Percentiles rank a stretch among this genome's conserved stretches.
Conservation (phyloP, 1,139 yeast genomes). For the Scheffersomyces titani region DNA sequence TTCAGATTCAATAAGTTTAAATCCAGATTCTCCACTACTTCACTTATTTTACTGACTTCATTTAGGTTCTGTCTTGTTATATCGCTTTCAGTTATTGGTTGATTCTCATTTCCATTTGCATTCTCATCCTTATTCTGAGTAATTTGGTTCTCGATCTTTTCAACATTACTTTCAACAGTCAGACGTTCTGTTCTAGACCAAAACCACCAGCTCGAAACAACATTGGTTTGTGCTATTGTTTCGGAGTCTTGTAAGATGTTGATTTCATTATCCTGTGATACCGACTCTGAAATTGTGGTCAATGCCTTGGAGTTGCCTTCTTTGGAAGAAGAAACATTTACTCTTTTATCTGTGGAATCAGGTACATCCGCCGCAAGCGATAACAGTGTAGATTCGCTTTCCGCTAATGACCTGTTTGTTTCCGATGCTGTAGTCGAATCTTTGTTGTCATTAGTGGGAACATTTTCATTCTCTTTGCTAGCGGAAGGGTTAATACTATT, state of each 20-base stretch:
- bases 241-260: background rate
- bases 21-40: background rate
- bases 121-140: background rate
- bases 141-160: background rate
- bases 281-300: background rate
- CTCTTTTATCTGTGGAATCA: background rate
- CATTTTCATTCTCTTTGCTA: background rate
- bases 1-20: background rate
- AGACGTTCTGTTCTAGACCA: background rate
- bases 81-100: background rate
- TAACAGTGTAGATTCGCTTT: background rate
- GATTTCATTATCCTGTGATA: background rate
- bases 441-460: background rate
- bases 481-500: too few species aligned
- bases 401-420: background rate
- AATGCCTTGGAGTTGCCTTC: background rate
- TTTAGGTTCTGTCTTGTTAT: too few species aligned
- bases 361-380: background rate
- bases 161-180: background rate
- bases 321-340: background rate
- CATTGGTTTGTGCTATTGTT: background rate
- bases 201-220: background rate
- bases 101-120: background rate
- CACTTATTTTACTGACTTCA: background rate
- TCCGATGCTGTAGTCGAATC: background rate